Base-by-base conservation (phyloP, 257 asterid species). In the Salvia hispanica region DNA sequence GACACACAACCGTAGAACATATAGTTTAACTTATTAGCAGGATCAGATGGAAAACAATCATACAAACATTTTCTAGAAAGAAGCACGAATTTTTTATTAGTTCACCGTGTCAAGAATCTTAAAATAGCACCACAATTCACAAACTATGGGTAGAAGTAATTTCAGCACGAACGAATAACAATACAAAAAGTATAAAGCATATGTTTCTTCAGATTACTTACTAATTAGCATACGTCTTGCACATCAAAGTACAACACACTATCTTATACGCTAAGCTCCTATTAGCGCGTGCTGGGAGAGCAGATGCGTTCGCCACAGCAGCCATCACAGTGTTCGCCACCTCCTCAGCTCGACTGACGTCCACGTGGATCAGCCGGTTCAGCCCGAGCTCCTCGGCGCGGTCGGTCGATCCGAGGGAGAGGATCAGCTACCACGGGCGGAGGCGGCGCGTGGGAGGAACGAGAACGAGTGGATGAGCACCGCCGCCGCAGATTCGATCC, bases 361-460 rank as follows among this genome's bases (percentile, higher is more conserved):
- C 98, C 21, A 92, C 97, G 76, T 92, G 98, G 58, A 92, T 74
- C 65, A 92, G 81, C 40, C 91, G 84, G 65, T 69, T 69, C 72
- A 92, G 79, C 5, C 98, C 98, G 15, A 92, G 90, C 64, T 92
- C 98, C 33, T 80, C 74, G 1, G 89, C 82, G 16, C 88, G 85
- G 80, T 93, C 98, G 66, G 98, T 72, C 12, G 98, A 93, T 54
- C 98, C 98, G 61, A 93, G 97, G 84, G 96, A 90, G 15, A 90
- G 86, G 47, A 93, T 85, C 62, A 93, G 87, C 85, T 93, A 97
- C 88, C 91, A 86, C 5, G 98, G 91, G 11, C 97, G 96, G 66
- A 93, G 97, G 98, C 98, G 10, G 98, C 98, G 79, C 98, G 96
- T 7, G 98, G 98, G 60, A 93, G 96, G 89, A 93, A 93, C 6